These are phyloP conservation scores for Symbiodinium pilosum DNA, from an alignment of 73 alveolate genomes.

Conservation along the genomic window DNA sequence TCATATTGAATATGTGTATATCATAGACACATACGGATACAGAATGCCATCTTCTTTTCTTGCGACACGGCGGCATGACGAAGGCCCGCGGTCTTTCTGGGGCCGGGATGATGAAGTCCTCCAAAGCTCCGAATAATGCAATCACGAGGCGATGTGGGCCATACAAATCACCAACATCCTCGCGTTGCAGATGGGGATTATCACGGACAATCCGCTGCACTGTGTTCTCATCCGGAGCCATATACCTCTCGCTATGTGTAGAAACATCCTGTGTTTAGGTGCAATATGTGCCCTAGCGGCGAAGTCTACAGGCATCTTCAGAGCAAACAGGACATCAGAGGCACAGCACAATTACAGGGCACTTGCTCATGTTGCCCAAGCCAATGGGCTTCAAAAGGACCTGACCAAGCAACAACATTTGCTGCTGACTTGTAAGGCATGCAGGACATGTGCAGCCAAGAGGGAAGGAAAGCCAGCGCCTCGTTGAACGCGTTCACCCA, in stretches of 20 bases:
- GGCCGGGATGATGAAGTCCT: slow-evolving; percentile 67
- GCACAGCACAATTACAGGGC: not conserved
- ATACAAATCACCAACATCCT: not conserved
- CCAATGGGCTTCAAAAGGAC: slow-evolving; percentile 71
- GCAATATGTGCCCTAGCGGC: too few species aligned
- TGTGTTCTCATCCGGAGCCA: slow-evolving; percentile 60
- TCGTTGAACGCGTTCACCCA: slow-evolving; percentile 80
- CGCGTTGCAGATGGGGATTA: slow-evolving; percentile 83
- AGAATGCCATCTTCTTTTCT: too few species aligned
- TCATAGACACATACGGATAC: too few species aligned
- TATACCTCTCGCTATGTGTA: slow-evolving; percentile 56
- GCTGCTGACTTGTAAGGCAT: not conserved
- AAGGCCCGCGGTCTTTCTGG: slow-evolving; percentile 66
- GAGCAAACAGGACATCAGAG: too few species aligned
- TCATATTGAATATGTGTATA: too few species aligned
- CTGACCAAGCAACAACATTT: not conserved
- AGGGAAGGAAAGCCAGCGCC: not conserved
- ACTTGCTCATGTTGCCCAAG: slow-evolving; percentile 93
- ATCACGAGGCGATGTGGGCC: not conserved
- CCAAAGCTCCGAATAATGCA: too few species aligned
- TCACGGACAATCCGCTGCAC: slow-evolving; percentile 65
- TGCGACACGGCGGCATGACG: slow-evolving; percentile 21
- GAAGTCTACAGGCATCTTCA: too few species aligned
- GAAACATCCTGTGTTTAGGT: too few species aligned
- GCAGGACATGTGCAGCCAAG: not conserved